Evolutionary conservation across 164 flowering plant genomes (phyloP).

Genomic region (Annona squamosa): DNA sequence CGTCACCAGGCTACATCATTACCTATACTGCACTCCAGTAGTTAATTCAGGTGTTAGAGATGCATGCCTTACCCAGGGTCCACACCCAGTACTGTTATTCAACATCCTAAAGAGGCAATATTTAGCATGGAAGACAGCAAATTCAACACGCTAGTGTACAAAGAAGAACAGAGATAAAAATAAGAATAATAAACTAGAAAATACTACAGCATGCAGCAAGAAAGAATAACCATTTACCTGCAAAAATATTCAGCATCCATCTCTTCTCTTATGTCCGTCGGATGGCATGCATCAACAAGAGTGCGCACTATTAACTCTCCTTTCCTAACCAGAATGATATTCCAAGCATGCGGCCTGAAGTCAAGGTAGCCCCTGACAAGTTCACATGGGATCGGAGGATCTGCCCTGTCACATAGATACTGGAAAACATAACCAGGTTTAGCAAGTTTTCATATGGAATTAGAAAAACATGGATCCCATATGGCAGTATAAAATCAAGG

Average conservation of each 20-base stretch:
- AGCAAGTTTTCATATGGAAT: background rate
- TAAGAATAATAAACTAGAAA: background rate
- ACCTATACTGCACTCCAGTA: too few species aligned
- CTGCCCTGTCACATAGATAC: constrained; percentile 91
- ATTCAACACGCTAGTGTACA: background rate
- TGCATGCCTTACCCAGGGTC: too few species aligned
- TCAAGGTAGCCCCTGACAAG: constrained; percentile 95
- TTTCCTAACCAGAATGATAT: constrained; percentile 48
- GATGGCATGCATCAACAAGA: constrained; percentile 96
- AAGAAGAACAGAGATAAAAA: background rate
- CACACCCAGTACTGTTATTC: too few species aligned
- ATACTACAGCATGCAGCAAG: background rate
- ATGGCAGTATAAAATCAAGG: background rate
- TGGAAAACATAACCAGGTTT: constrained; percentile 17
- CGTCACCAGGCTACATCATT: too few species aligned
- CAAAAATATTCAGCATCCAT: constrained; percentile 73
- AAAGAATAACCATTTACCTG: constrained; percentile 41
- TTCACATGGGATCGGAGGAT: constrained; percentile 93
- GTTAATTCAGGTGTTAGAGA: too few species aligned
- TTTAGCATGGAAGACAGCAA: background rate
- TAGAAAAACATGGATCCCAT: background rate
- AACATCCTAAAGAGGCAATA: too few species aligned
- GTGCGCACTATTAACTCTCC: constrained; percentile 64
- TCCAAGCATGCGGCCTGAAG: constrained; percentile 96
- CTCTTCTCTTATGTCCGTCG: constrained; percentile 89